Evolutionary conservation across 2,329 filamentous ascomycete genomes (phyloP).

Genomic region (Exophiala calicioides): DNA sequence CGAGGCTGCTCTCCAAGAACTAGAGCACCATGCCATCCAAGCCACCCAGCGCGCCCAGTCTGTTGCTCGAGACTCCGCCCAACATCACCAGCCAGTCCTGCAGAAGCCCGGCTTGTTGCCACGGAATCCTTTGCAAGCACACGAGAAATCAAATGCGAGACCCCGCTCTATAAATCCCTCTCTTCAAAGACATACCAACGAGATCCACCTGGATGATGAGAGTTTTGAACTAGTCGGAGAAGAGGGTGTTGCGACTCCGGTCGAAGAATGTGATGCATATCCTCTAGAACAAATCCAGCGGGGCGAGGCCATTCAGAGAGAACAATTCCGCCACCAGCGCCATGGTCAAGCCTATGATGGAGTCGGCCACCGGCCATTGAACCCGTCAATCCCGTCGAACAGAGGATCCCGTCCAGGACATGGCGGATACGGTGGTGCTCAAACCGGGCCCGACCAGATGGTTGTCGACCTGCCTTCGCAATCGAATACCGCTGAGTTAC

Average conservation of each 20-base stretch:
- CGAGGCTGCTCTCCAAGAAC: slow-evolving; percentile 43
- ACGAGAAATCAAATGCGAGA: slow-evolving; percentile 12
- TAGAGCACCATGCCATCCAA: slow-evolving; percentile 48
- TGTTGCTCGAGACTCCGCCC: slow-evolving; percentile 4
- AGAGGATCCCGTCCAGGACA: neutral
- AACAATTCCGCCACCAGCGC: slow-evolving; percentile 31
- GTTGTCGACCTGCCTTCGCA: slow-evolving; percentile 5
- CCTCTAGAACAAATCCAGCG: slow-evolving; percentile 8
- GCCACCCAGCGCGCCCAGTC: slow-evolving; percentile 41
- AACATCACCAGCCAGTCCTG: slow-evolving; percentile 1
- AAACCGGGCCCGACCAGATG: slow-evolving; percentile 12
- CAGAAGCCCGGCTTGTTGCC: slow-evolving; percentile 8
- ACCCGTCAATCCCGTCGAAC: too few species aligned
- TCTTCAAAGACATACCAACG: slow-evolving; percentile 30
- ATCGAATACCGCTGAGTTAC: neutral
- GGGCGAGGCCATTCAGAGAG: slow-evolving; percentile 29
- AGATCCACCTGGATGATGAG: slow-evolving; percentile 42
- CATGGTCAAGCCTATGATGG: slow-evolving; percentile 24
- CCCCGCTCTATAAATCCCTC: slow-evolving; percentile 7
- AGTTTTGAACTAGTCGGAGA: slow-evolving; percentile 44
- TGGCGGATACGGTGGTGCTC: slow-evolving; percentile 10
- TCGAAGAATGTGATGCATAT: slow-evolving; percentile 30
- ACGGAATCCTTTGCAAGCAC: slow-evolving; percentile 10
- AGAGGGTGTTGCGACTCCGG: slow-evolving; percentile 32
- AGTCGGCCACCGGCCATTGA: neutral